Evolutionary conservation across 306 rosid genomes (phyloP).

Genomic region (Lithocarpus polystachyus): DNA sequence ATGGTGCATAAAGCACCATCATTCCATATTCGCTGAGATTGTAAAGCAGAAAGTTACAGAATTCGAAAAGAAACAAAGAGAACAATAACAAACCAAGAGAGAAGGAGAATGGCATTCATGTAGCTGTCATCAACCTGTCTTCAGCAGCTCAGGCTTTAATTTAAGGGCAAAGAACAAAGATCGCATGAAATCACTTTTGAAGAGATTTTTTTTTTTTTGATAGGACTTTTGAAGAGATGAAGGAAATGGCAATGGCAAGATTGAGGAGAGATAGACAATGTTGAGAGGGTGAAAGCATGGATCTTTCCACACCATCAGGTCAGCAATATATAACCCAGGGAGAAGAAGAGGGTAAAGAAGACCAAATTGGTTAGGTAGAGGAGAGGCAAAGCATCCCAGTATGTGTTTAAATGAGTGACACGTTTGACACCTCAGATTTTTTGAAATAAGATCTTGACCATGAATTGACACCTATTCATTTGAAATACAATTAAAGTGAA

Average conservation of each 20-base stretch:
- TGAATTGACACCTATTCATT: not conserved
- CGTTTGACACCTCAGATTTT: not conserved
- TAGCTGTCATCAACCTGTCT: not conserved
- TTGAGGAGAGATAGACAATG: not conserved
- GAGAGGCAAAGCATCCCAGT: not conserved
- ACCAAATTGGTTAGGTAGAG: not conserved
- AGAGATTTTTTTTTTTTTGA: no score
- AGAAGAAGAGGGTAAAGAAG: not conserved
- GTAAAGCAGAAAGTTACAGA: not conserved
- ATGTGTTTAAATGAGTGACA: not conserved
- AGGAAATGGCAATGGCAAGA: not conserved
- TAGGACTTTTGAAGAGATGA: no score
- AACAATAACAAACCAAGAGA: not conserved
- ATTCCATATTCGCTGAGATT: not conserved
- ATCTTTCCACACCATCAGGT: not conserved
- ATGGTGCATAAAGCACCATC: not conserved
- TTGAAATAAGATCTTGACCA: not conserved
- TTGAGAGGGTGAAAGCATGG: not conserved
- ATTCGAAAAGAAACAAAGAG: not conserved
- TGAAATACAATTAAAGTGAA: not conserved
- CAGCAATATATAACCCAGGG: not conserved
- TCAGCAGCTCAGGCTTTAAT: not conserved
- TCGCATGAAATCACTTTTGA: no score
- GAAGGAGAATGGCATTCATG: not conserved
- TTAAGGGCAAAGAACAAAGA: not conserved